Evolutionary conservation across 2,329 filamentous ascomycete genomes (phyloP), one percentile per base, ranked within the genome.

Genomic region (Graphilbum ipis-grandicollis): DNA sequence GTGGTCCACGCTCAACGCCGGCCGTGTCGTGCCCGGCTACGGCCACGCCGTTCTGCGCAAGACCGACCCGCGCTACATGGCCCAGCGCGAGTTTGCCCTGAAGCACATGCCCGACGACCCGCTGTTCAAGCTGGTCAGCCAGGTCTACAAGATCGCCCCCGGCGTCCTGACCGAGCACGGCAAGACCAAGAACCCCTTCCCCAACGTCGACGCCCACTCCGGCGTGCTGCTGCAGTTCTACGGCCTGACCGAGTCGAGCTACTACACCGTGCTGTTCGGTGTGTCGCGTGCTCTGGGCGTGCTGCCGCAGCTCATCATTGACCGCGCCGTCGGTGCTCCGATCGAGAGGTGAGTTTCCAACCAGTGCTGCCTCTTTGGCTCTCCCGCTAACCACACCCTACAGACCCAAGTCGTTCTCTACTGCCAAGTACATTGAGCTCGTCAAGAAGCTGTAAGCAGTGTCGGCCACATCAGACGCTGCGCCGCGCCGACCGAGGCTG

Each of bases 171-270:
- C 90, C 48, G 85, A 98, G 78, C 90, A 98, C 71, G 90, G 90
- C 68, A 98, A 98, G 83, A 96, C 88, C 72, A 96, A 96, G 82
- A 94, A 96, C 81, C 88, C 88, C 49, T 96, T 73, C 75, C 90
- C 90, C 63, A 96, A 96, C 70, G 86, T 96, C 55, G 88, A 96
- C 56, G 86, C 88, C 55, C 90, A 96, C 80, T 94, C 86, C 23
- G 90, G 90, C 72, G 90, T 98, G 49, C 83, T 98, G 48, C 83
- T 98, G 51, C 90, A 98, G 71, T 90, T 98, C 79, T 98, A 98
- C 68, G 90, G 90, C 55, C 71, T 98, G 59, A 96, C 82, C 46
- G 88, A 98, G 74, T 81, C 90, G 64, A 96, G 78, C 79, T 98
- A 92, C 79, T 98, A 98, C 82, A 98, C 90, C 45, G 90, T 98